Evolutionary conservation across 2,329 filamentous ascomycete species (phyloP).

Genomic region (Beauveria medogensis): DNA sequence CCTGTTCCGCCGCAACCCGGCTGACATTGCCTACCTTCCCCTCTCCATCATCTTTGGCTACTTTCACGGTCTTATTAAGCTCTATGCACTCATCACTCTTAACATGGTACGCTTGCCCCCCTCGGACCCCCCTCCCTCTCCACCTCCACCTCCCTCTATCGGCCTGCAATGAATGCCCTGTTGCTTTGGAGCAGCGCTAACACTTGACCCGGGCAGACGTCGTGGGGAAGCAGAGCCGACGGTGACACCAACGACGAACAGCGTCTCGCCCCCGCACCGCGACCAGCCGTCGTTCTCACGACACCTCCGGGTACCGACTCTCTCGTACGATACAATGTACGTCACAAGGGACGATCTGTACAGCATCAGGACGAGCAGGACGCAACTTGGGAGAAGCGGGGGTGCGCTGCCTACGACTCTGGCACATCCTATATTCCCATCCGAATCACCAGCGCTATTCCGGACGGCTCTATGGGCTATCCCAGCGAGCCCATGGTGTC

Average conservation of each 20-base stretch:
- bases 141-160: background rate
- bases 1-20: conserved; percentile 76
- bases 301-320: conserved; percentile 37
- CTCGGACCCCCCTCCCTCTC: too few species aligned
- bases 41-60: conserved; percentile 89
- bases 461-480: background rate
- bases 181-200: conserved; percentile 1
- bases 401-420: conserved; percentile 27
- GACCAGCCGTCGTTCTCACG: conserved; percentile 33
- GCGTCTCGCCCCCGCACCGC: conserved; percentile 49
- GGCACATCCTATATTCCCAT: conserved; percentile 28
- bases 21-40: conserved; percentile 70
- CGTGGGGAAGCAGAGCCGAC: conserved; percentile 89
- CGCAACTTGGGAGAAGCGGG: conserved; percentile 23
- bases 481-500: conserved; percentile 3
- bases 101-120: conserved; percentile 58
- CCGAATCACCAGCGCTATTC: conserved; percentile 13
- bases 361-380: conserved; percentile 18
- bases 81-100: conserved; percentile 76
- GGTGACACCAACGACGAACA: conserved; percentile 76
- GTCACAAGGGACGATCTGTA: conserved; percentile 28
- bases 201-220: conserved; percentile 53
- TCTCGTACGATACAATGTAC: conserved; percentile 39
- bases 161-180: background rate
- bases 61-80: conserved; percentile 86